Evolutionary conservation across 352 stramenopile species (phyloP), one percentile per base, ranked within the genome.

Genomic region (Thalassiosira oceanica): DNA sequence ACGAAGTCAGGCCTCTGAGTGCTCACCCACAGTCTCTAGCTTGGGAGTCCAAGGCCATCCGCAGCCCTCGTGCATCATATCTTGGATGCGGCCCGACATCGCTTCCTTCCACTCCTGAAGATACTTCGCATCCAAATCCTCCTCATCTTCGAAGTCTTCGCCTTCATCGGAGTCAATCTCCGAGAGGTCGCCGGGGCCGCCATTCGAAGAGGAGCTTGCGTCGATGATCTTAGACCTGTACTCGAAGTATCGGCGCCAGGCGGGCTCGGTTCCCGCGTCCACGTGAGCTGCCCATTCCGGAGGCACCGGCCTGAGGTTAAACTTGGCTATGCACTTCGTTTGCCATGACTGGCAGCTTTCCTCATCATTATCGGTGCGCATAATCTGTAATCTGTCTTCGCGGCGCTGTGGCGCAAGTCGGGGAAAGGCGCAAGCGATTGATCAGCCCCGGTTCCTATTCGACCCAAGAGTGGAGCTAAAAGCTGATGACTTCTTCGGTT

Each of bases 221-320:
- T 61, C 51, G 31, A 33, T 41, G 0, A 26, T 2, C 7, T 58
- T 23, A 7, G 43, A 24, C 35, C 57, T 33, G 41, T 52, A 52
- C 13, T 67, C 15, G 26, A 61, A 67, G 27, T 67, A 67, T 58
- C 49, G 31, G n/a, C 60, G 46, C 57, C 57, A 67, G 0, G 57
- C 45, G 1, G 57, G 44, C 33, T 67, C 57, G 15, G 57, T 46
- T 48, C 45, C 57, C 29, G 21, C 23, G 16, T 36, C 3, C 4
- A 61, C 18, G 36, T 29, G 43, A 15, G 28, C 37, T 24, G 37
- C 53, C 53, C 53, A 62, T 13, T 8, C 45, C 15, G 35, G 13
- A 15, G 57, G 57, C 6, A 61, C 28, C 10, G 56, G 56, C 28
- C 46, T 18, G 1, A 67, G 46, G 27, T 18, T 29, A 20, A 67